These are phyloP conservation scores for Cryptosporidium andersoni DNA, from an alignment of 169 alveolate species.

Conservation along the genomic window DNA sequence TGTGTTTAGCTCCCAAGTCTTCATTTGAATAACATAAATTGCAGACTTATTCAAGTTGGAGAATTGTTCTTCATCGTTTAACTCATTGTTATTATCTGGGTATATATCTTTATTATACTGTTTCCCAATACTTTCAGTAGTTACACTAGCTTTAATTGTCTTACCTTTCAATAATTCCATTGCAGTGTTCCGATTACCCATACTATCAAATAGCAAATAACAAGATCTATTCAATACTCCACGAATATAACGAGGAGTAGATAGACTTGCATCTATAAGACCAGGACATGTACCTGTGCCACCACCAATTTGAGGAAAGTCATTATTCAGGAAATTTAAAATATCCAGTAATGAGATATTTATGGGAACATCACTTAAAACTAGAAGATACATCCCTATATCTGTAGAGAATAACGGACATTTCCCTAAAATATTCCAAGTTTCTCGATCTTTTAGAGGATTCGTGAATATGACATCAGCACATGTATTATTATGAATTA, in stretches of 20 bases:
- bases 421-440: background rate
- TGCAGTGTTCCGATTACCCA: slow-evolving; percentile 34
- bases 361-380: slow-evolving; percentile 42
- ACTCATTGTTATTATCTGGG: background rate
- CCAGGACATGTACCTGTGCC: slow-evolving; percentile 37
- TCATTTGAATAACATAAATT: slow-evolving; percentile 44
- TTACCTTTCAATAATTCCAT: slow-evolving; percentile 45
- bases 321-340: slow-evolving; percentile 11
- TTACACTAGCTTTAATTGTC: slow-evolving; percentile 32
- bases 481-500: background rate
- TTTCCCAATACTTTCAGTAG: slow-evolving; percentile 5
- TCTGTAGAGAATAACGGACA: slow-evolving; percentile 20
- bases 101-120: slow-evolving; percentile 5
- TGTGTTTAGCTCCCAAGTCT: slow-evolving; percentile 1
- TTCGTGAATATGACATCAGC: background rate
- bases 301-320: slow-evolving; percentile 42
- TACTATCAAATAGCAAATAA: slow-evolving; percentile 42
- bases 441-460: no score
- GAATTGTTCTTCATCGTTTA: background rate
- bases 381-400: slow-evolving; percentile 4
- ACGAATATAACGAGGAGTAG: slow-evolving; percentile 56
- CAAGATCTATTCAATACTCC: slow-evolving; percentile 62
- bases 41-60: slow-evolving; percentile 7
- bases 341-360: slow-evolving; percentile 47
- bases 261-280: slow-evolving; percentile 26